Evolutionary conservation across 441 rosid genomes (phyloP).

Genomic region (Arabidopsis hybrid): DNA sequence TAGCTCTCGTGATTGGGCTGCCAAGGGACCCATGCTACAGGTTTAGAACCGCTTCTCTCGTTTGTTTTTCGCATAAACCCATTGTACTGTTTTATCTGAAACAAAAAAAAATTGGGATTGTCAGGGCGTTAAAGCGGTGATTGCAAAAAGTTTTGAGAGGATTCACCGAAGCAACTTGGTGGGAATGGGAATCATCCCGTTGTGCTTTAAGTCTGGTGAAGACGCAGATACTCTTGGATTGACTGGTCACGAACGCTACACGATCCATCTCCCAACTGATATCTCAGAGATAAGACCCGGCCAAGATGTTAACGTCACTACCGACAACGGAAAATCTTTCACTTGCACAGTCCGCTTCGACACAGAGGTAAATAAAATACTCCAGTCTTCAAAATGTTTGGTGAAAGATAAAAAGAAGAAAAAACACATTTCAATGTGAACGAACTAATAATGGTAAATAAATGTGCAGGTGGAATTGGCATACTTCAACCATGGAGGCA

Average conservation of each 20-base stretch:
- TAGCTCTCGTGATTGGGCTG: constrained; percentile 99
- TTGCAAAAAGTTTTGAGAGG: constrained; percentile 97
- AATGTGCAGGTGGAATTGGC: constrained; percentile 86
- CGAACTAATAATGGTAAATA: not conserved
- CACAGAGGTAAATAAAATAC: constrained; percentile 73
- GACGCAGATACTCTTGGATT: constrained; percentile 87
- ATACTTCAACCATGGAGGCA: constrained; percentile 89
- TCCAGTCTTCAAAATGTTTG: not conserved
- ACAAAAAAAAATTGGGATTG: not conserved
- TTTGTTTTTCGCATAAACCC: not conserved
- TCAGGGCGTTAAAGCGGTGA: constrained; percentile 98
- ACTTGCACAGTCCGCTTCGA: constrained; percentile 94
- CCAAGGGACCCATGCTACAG: constrained; percentile 96
- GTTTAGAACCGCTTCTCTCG: constrained; percentile 39
- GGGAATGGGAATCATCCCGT: constrained; percentile 96
- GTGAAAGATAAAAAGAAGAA: not conserved
- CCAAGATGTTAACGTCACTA: constrained; percentile 90
- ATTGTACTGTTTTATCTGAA: not conserved
- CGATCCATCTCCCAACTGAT: constrained; percentile 80
- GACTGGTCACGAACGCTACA: constrained; percentile 88
- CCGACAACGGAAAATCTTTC: constrained; percentile 85
- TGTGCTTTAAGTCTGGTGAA: constrained; percentile 94
- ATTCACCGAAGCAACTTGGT: constrained; percentile 98
- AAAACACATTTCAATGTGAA: not conserved
- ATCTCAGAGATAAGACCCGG: constrained; percentile 87